Base-by-base conservation (phyloP, 139 green algal genomes). In the Chlorella sp. region DNA sequence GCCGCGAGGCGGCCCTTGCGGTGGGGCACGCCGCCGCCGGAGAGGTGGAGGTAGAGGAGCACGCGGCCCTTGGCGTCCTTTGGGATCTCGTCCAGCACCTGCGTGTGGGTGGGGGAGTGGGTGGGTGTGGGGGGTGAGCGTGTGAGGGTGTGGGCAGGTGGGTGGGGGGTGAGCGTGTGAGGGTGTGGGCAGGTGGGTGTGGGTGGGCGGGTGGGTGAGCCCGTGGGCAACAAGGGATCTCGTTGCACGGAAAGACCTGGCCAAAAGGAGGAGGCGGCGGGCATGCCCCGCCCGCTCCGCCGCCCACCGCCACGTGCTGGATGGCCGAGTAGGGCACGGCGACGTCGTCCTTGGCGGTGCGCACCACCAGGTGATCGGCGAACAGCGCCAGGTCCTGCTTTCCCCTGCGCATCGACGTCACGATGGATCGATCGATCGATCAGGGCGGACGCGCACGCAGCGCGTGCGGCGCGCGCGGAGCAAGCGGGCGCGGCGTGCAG, bases 301-400 rank as follows among this genome's bases (percentile, higher is more conserved):
- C 27, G 43, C 78, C 61, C 61, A 83, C 78, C 69, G 59, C 66
- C n/a, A 85, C 29, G 27, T 85, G 53, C 29, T 35, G 42, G 31
- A 85, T 64, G 36, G 55, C 74, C 15, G 21, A 33, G 27, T 58
- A 85, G 0, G 67, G 79, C n/a, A 85, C 51, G 5, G 41, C 1
- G 33, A 82, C 45, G 62, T 82, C 74, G 0, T 17, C 0, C 67
- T 85, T 85, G 36, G 64, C 3, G 12, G 66, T 85, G 21, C 63
- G 51, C n/a, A 85, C 33, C n/a, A 82, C 45, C 14, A 81, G 63
- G 6, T n/a, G 27, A 36, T 85, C 67, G 6, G 25, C 15, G 23
- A 79, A 82, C 42, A 85, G 79, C 15, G 50, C 79, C 29, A 85
- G 65, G 60, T 74, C 53, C 40, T 81, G 73, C 61, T 85, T 85